Percentiles rank a stretch among this genome's conserved stretches.
phyloP scores from a whole-genome alignment of 139 green algal species.

The Chlorella vulgaris region DNA sequence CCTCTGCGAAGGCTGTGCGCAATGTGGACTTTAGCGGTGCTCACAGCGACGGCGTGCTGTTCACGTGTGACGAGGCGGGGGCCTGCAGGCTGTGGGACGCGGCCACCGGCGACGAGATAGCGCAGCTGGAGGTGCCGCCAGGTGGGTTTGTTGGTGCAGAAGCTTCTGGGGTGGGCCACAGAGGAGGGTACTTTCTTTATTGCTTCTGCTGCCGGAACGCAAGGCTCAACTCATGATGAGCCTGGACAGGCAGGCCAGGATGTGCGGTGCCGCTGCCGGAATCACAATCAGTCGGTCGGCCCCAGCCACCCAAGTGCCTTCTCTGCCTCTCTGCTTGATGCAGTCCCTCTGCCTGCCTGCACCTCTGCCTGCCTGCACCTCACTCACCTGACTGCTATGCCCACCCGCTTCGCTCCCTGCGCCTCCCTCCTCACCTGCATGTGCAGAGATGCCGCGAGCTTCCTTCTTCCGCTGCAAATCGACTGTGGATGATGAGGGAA shows the following conservation, averaged over 20 bases:
- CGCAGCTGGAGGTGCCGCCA: constrained; percentile 17
- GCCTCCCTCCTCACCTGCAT: neutral
- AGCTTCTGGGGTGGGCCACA: neutral
- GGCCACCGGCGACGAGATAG: constrained; percentile 22
- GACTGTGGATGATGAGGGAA: constrained; percentile 13
- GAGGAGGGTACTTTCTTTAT: no score
- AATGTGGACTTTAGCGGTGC: constrained; percentile 32
- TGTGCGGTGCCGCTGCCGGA: no score
- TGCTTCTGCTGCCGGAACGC: no score
- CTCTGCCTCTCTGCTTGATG: no score
- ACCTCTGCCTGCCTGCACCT: no score
- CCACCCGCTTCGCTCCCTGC: no score
- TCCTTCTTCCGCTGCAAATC: constrained; percentile 45
- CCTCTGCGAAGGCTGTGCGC: constrained; percentile 40
- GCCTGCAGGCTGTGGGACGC: constrained; percentile 36
- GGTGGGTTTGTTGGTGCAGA: constrained; percentile 10
- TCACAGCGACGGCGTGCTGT: constrained; percentile 42
- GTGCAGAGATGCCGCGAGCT: constrained; percentile 41
- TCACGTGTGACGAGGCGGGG: constrained; percentile 38
- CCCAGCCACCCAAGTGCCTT: no score
- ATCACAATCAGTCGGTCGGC: no score
- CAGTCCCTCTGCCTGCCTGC: no score
- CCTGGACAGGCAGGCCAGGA: no score
- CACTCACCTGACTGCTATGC: no score
- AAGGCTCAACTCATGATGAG: no score